Evolutionary conservation across 331 rosid species (phyloP), one percentile per base, ranked within the genome.

Genomic region (Cydonia oblonga): DNA sequence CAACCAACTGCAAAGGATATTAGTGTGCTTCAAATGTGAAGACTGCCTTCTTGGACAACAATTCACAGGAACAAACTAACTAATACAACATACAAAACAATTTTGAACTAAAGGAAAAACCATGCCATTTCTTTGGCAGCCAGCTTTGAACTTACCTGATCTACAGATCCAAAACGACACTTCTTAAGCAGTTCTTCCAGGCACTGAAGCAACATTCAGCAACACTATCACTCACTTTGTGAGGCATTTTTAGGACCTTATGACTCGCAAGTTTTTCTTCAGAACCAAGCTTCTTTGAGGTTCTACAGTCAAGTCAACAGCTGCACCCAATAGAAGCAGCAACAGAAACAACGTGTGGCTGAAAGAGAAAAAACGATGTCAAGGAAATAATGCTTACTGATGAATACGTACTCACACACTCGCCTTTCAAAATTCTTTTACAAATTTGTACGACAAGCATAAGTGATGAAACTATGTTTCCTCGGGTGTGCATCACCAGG

Each of bases 121-220:
- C 33, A 22, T 32, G 24, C 11, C 25, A 59, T 13, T 12, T 16
- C 3, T 35, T 20, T 35, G 3, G 35, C 2, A 35, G 66, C 42
- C 42, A 38, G 4, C 4, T 38, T 38, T 38, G 42, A 38, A 38
- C 42, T 38, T 59, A 93, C 98, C 98, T 91, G 98, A 69, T 91
- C 92, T 78, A 86, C 88, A 56, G 98, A 91, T 79, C 79, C 88
- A 73, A 93, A 76, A 74, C 49, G 66, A 76, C 98, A 93, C 89
- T 93, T 93, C 66, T 65, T 81, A 67, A 93, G 83, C 72, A 93
- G 91, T 70, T 89, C 97, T 80, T 86, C 90, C 77, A 93, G 86
- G 86, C 98, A 93, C 56, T 72, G 81, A 70, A 93, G 86, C 30
- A 88, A 24, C 96, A 91, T 91, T 93, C 97, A 14, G 97, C 98